Evolutionary conservation across 2,329 filamentous ascomycete species (phyloP).

Genomic region (Talaromyces atroroseus): DNA sequence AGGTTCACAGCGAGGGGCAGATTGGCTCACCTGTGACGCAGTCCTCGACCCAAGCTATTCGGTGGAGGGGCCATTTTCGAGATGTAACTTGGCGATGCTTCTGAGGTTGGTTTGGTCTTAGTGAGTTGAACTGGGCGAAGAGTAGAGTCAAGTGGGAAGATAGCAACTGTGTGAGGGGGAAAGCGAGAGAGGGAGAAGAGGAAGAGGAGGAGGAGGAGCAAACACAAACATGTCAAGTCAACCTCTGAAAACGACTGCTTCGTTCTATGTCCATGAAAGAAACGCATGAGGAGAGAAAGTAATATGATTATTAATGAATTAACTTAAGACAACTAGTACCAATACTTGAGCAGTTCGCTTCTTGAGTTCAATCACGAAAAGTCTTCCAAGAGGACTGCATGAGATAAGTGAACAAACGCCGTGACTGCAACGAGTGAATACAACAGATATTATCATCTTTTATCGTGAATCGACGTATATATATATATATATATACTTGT

Average conservation of each 20-base stretch:
- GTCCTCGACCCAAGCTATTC: too few species aligned
- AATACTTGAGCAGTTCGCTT: background rate
- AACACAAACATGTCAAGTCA: too few species aligned
- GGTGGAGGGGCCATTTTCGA: too few species aligned
- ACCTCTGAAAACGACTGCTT: too few species aligned
- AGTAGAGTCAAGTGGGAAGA: too few species aligned
- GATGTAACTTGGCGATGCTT: too few species aligned
- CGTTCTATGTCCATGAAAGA: too few species aligned
- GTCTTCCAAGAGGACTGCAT: background rate
- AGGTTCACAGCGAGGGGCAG: too few species aligned
- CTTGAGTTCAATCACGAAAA: background rate
- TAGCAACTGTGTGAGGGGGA: background rate
- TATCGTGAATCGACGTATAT: background rate
- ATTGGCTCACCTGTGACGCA: too few species aligned
- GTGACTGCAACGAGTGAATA: slow-evolving; percentile 4
- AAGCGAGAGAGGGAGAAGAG: background rate
- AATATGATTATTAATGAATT: slow-evolving; percentile 3
- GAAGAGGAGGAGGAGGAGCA: background rate
- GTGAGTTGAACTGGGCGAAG: background rate
- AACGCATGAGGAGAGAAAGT: background rate
- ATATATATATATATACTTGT: too few species aligned
- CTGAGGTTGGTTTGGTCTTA: too few species aligned
- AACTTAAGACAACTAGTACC: background rate
- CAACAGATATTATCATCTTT: background rate
- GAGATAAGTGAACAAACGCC: slow-evolving; percentile 2